Evolutionary conservation across 768 basidiomycete species (phyloP), one percentile per base, ranked within the genome.

Genomic region (Epithele typhae): DNA sequence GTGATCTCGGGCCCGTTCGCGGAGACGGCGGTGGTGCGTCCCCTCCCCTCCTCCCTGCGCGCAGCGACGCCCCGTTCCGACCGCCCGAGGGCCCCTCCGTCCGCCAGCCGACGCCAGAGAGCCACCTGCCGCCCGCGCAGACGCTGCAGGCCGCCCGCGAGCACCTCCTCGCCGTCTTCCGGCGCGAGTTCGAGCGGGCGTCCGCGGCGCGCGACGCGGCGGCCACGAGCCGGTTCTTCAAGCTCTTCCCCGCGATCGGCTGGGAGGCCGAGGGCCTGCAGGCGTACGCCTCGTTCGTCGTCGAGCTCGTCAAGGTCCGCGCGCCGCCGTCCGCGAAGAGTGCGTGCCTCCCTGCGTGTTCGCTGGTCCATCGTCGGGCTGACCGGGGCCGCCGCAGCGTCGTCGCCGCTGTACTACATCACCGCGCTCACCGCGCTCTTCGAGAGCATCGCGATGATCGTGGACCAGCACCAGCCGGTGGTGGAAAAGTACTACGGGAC

Each of bases 401-500:
- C 92, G 8, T 95, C 93, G 0, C 87, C 95, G 0, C 67, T 92
- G 22, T 95, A 96, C 68, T 98, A 92, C 62, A 82, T 96, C 53
- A 84, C 91, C 3, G 78, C 84, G 10, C 69, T 99, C 45, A 97
- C 95, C 2, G 84, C 90, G 5, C 76, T 99, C 1, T 93, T 98
- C 55, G 96, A 99, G 68, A 87, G 85, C 46, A 86, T 99, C 41
- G 96, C 94, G 0, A 81, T 91, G 73, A 92, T 99, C 53, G 84
- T 99, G 18, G 92, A 95, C 58, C 96, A 99, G 59, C 96, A 99
- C 61, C 95, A 96, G 55, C 90, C 92, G 2, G 82, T 99, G 4
- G 94, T 99, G 1, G 95, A 97, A 61, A 98, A 96, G 67, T 98
- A 99, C 67, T 99, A 99, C 58, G 96, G 96, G 0, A 56, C 64